phyloP scores from a whole-genome alignment of 2,329 filamentous ascomycete genomes.

The Penicillium sp. region DNA sequence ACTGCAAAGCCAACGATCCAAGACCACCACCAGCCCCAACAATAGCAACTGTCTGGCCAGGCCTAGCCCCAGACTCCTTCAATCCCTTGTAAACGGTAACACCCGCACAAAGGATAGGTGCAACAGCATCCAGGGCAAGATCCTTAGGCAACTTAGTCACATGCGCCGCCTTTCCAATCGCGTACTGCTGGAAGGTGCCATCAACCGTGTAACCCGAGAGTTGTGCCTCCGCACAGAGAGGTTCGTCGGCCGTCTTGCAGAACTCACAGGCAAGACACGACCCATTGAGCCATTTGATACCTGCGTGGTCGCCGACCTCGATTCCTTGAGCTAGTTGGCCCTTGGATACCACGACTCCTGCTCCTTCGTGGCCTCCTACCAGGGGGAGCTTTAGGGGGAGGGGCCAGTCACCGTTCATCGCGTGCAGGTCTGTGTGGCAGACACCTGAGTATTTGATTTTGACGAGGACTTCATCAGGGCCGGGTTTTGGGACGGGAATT shows the following conservation, averaged over 20 bases:
- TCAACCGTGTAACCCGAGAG: conserved; percentile 93
- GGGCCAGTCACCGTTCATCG: conserved; percentile 88
- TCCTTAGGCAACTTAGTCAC: conserved; percentile 79
- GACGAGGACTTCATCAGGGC: conserved; percentile 85
- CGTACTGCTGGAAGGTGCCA: conserved; percentile 91
- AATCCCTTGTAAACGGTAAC: conserved; percentile 88
- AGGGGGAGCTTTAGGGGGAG: conserved; percentile 78
- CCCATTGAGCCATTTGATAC: conserved; percentile 91
- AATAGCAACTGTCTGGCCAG: conserved; percentile 78
- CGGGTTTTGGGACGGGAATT: conserved; percentile 78
- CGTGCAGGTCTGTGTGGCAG: conserved; percentile 83
- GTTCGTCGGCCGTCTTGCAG: conserved; percentile 79
- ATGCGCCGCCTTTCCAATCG: conserved; percentile 81
- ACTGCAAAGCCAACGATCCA: conserved; percentile 78
- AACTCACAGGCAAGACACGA: conserved; percentile 80
- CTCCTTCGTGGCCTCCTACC: conserved; percentile 78
- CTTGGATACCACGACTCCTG: conserved; percentile 77
- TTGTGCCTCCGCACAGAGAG: conserved; percentile 71
- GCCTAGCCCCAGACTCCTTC: conserved; percentile 74
- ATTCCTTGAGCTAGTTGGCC: conserved; percentile 77
- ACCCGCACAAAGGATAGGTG: conserved; percentile 80
- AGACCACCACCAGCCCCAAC: conserved; percentile 86
- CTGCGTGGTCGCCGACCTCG: conserved; percentile 79
- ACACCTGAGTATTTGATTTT: conserved; percentile 90
- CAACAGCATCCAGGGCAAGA: conserved; percentile 70